phyloP scores from a whole-genome alignment of 73 alveolate species.

The Paraurostyla sp. region DNA sequence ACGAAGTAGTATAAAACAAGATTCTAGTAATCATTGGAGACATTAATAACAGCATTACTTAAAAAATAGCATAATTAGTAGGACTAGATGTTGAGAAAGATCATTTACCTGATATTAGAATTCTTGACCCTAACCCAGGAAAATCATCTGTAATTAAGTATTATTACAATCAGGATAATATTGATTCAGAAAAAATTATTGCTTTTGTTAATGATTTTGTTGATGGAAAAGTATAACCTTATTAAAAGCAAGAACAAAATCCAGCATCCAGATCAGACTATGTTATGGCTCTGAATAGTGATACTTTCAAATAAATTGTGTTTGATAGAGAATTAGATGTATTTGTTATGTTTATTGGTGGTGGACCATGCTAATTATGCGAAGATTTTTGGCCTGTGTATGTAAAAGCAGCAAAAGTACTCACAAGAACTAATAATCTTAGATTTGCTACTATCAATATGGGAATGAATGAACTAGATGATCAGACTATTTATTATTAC shows the following conservation, averaged over 20 bases:
- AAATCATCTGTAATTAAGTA: neutral
- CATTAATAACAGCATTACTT: constrained; percentile 23
- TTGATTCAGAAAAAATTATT: constrained; percentile 33
- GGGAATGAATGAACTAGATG: constrained; percentile 36
- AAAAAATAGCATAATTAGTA: constrained; percentile 31
- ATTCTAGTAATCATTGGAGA: constrained; percentile 26
- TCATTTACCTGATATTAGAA: constrained; percentile 30
- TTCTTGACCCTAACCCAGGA: constrained; percentile 64
- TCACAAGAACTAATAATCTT: neutral
- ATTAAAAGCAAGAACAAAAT: neutral
- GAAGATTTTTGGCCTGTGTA: constrained; percentile 47
- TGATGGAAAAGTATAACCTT: neutral
- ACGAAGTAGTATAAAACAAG: neutral
- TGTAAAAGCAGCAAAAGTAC: constrained; percentile 49
- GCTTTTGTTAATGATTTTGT: constrained; percentile 18
- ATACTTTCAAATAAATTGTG: neutral
- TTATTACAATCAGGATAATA: neutral
- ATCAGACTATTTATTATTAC: neutral
- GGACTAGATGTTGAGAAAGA: constrained; percentile 52
- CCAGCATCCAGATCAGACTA: constrained; percentile 21
- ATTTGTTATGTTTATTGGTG: constrained; percentile 36
- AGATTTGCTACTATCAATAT: constrained; percentile 19
- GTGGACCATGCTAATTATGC: constrained; percentile 32
- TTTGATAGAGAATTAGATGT: constrained; percentile 23
- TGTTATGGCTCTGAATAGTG: neutral